Base-by-base conservation (phyloP, 352 stramenopile genomes). In the Globisporangium canariense region DNA sequence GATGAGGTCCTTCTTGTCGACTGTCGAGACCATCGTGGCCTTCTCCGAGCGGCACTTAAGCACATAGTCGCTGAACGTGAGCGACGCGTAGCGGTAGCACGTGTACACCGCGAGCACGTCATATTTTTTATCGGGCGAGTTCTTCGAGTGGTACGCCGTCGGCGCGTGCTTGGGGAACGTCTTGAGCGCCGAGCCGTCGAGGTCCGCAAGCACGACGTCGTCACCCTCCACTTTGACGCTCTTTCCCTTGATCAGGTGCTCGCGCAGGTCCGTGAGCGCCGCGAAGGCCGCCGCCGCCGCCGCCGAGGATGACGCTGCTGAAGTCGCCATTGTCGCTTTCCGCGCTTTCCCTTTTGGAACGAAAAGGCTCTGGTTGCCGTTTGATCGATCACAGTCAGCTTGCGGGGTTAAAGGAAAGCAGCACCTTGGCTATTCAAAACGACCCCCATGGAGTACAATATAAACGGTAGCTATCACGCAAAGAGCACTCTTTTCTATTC, bases 1-100 rank as follows among this genome's bases (percentile, higher is more conserved):
- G 60, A 96, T 77, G 34, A 96, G 78, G 60, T 96, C 87, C 52
- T 93, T 91, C 74, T 96, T 96, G 67, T 96, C 87, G 28, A 96
- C 84, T 0, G 87, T 90, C 16, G 87, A 94, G 11, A 96, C 78
- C 76, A 92, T 91, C 28, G 74, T 81, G 4, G 83, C 85, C 65
- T 92, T 91, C 25, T 90, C 83, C 6, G 78, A 65, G 30, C 87
- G 80, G 58, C 85, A 94, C 67, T 92, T 89, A n/a, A 85, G 79
- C 34, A 96, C 83, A 53, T 96, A 96, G 64, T 94, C 87, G 45
- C 83, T 82, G 61, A 96, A 96, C 52, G 71, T 79, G 46, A 96
- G 69, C 28, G 64, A 64, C 10, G 78, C 79, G 70, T 93, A 76
- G 69, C 88, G 80, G 74, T 84, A 91, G 74, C 87, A 96, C 63